phyloP scores from a whole-genome alignment of 371 early-diverging fungal species.

The Batkoa obscura region DNA sequence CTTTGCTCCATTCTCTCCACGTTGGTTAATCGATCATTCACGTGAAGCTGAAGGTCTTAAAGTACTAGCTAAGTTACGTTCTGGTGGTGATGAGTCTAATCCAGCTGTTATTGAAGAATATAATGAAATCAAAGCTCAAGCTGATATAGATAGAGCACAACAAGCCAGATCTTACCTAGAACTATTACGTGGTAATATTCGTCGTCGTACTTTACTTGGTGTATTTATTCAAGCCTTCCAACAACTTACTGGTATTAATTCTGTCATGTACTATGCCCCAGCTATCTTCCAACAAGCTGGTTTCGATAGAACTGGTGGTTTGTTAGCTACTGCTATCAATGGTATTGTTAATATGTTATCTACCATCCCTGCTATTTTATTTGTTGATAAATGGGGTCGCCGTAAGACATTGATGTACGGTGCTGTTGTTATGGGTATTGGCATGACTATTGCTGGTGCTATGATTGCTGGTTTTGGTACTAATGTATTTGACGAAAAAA shows the following conservation, averaged over 20 bases:
- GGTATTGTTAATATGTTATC: constrained; percentile 47
- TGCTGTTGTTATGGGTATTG: constrained; percentile 29
- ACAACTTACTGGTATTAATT: constrained; percentile 55
- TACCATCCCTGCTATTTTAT: constrained; percentile 53
- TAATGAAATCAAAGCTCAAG: constrained; percentile 40
- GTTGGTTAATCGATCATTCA: constrained; percentile 52
- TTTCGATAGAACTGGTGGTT: constrained; percentile 22
- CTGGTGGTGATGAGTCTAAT: constrained; percentile 22
- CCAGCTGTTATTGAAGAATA: constrained; percentile 42
- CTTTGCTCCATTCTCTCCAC: constrained; percentile 77
- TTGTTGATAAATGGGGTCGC: constrained; percentile 48
- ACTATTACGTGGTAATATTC: constrained; percentile 33
- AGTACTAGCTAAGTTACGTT: constrained; percentile 48
- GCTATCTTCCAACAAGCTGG: constrained; percentile 44
- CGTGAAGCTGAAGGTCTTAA: constrained; percentile 39
- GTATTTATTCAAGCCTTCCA: constrained; percentile 48
- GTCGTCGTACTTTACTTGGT: constrained; percentile 39
- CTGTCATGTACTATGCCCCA: constrained; percentile 51
- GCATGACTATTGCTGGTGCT: constrained; percentile 23
- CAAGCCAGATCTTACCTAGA: constrained; percentile 48
- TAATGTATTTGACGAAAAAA: constrained; percentile 8
- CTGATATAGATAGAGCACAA: constrained; percentile 42
- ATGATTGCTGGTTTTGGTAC: constrained; percentile 21
- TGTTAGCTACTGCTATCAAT: constrained; percentile 46
- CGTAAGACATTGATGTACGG: constrained; percentile 32